Base-by-base conservation (phyloP, 2,329 filamentous ascomycete species). In the Claviceps maximensis region DNA sequence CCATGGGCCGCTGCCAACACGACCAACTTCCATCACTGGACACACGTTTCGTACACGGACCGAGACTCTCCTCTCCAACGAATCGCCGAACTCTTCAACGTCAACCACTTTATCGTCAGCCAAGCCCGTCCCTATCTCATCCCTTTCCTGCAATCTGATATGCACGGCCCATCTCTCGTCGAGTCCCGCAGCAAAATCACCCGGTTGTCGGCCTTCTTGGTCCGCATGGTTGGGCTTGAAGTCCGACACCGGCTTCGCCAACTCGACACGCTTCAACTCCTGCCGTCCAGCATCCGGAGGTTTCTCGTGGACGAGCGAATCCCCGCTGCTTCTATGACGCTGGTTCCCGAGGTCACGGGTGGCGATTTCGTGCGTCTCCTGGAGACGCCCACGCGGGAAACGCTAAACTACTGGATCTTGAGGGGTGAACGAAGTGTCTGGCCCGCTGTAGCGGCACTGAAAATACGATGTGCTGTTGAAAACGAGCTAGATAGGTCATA, bases 71-170 rank as follows among this genome's bases (percentile, higher is more conserved):
- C 78, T 2, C 76, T 93, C 1, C 76, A 81, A 52, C 80, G 87
- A 41, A 83, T 93, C 31, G 81, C 85, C 7, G 86, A 91, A 69
- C 78, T 91, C 12, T 93, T 93, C 76, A 94, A 94, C 65, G 87
- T 94, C 51, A 94, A 95, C 64, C 90, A 96, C 71, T 96, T 94
- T 69, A 89, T 97, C 58, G 83, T 97, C 59, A 93, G 87, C 58
- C 91, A 96, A 71, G 89, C 91, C 1, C 79, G 90, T 3, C 91
- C 91, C 0, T 95, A 95, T 67, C 75, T 95, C 17, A 84, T 91
- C 29, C 90, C 90, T 0, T 93, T 95, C 61, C 74, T 94, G 5
- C 82, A 85, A 56, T 86, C 84, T 47, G 87, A 91, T 59, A 82
- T 90, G 71, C 86, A 90, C 67, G 84, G 86, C 4, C 84, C 87